A percentile compares a stretch with the other conserved stretches of the same genome.
Conservation (phyloP, 2,329 filamentous ascomycete genomes). For the Talaromyces sp. region DNA sequence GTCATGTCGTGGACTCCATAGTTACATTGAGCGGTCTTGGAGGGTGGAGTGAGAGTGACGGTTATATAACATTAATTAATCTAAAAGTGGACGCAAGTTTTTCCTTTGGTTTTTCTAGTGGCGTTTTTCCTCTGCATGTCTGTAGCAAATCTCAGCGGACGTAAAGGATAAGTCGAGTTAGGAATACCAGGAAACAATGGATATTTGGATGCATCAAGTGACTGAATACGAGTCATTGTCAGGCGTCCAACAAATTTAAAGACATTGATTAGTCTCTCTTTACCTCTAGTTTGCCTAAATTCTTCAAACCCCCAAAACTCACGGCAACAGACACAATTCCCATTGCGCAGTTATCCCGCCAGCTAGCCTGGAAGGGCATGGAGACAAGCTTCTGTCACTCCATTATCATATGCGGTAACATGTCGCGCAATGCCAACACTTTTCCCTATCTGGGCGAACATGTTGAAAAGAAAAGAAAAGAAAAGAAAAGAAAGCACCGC, state of each 20-base stretch:
- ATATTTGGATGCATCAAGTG: too few species aligned
- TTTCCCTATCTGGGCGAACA: slow-evolving; percentile 51
- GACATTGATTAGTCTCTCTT: neutral
- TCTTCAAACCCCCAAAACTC: neutral
- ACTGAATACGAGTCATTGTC: neutral
- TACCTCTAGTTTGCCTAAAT: too few species aligned
- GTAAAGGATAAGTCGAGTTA: too few species aligned
- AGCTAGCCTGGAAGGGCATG: neutral
- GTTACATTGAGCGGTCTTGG: neutral
- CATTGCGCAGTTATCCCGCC: neutral
- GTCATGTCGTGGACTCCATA: neutral
- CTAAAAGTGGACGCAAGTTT: neutral
- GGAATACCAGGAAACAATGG: too few species aligned
- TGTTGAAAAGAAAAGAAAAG: slow-evolving; percentile 61
- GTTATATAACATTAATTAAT: neutral
- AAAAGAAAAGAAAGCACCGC: slow-evolving; percentile 61
- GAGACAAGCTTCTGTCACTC: neutral
- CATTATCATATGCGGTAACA: neutral
- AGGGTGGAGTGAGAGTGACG: neutral
- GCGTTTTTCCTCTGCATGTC: neutral
- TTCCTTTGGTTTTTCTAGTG: neutral
- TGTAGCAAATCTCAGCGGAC: too few species aligned
- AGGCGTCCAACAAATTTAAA: neutral
- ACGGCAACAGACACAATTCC: too few species aligned
- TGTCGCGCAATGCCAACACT: slow-evolving; percentile 41